Evolutionary conservation across 2,329 filamentous ascomycete species (phyloP), one percentile per base, ranked within the genome.

Genomic region (Septoria linicola): DNA sequence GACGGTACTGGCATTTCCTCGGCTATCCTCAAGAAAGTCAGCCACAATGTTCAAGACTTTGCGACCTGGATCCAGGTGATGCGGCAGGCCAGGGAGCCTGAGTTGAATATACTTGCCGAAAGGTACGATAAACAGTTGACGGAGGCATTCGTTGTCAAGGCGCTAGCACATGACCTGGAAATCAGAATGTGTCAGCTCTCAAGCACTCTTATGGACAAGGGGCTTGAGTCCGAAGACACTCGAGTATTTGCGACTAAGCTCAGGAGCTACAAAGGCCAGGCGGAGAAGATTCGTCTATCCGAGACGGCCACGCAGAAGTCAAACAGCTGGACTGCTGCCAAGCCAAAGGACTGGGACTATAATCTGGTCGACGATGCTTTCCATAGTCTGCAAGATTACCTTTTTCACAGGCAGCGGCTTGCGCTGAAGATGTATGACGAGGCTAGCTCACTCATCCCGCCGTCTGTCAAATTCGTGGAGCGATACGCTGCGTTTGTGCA

Each of bases 311-410:
- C 5, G 6, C 17, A 44, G n/a, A 20, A 34, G 30, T 27, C 27
- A 34, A 23, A 21, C 11, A 19, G 8, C 7, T 23, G 41, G 41
- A 14, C 27, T 3, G 41, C 27, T 13, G 41, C 41, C 10, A 44
- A 21, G 21, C n/a, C 41, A 2, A 20, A 27, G 10, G 41, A 44
- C n/a, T 44, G 41, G 41, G 41, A 44, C 21, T 20, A 44, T 17
- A 17, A 21, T 35, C 10, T 35, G 16, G 41, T 44, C 27, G 27
- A 44, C 11, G 30, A 8, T 1, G 41, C 5, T 2, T 44, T 44
- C 30, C 11, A 17, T 21, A 30, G 32, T 7, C 16, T 44, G 23
- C 27, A 35, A 25, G 14, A 32, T 14, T 44, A 44, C n/a, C 25
- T 44, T 11, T 3, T 20, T 11, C 17, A 14, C 6, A 27, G 30